phyloP scores from a whole-genome alignment of 805 yeast genomes.

The Ogataea zsoltii region DNA sequence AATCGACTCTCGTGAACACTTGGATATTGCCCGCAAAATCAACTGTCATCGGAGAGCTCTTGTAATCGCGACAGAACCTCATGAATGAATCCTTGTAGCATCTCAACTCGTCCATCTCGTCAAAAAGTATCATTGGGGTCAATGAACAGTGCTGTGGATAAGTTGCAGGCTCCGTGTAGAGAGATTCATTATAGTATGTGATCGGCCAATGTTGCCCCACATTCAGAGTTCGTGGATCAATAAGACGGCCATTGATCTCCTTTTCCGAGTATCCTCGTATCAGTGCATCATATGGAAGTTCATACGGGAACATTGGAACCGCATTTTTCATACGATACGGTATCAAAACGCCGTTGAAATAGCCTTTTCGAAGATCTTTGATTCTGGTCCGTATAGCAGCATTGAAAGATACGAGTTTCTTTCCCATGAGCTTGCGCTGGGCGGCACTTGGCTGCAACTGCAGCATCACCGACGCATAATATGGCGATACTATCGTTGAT shows the following conservation, averaged over 20 bases:
- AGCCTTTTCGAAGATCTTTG: conserved; percentile 23
- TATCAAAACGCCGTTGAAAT: conserved; percentile 20
- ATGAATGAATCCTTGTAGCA: conserved; percentile 16
- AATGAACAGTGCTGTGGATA: conserved; percentile 24
- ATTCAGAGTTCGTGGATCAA: conserved; percentile 23
- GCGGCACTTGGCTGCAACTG: conserved; percentile 14
- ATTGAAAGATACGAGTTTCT: conserved; percentile 18
- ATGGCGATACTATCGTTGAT: neutral
- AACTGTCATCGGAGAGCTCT: conserved; percentile 9
- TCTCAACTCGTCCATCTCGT: conserved; percentile 7
- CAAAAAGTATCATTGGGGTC: conserved; percentile 28
- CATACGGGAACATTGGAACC: conserved; percentile 19
- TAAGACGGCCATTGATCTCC: conserved; percentile 17
- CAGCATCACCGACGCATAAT: conserved; percentile 20
- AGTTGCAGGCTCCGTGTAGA: conserved; percentile 14
- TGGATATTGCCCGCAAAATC: conserved; percentile 7
- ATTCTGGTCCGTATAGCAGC: conserved; percentile 17
- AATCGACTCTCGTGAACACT: conserved; percentile 18
- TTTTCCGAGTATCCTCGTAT: conserved; percentile 22
- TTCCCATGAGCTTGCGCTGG: conserved; percentile 17
- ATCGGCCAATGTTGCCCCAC: conserved; percentile 25
- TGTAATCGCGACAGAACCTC: conserved; percentile 9
- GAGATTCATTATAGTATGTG: conserved; percentile 18
- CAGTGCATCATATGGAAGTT: conserved; percentile 27
- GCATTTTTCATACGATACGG: conserved; percentile 16